Base-by-base conservation (phyloP, 176 grass and related monocot genomes). In the Ampelocalamus luodianensis region DNA sequence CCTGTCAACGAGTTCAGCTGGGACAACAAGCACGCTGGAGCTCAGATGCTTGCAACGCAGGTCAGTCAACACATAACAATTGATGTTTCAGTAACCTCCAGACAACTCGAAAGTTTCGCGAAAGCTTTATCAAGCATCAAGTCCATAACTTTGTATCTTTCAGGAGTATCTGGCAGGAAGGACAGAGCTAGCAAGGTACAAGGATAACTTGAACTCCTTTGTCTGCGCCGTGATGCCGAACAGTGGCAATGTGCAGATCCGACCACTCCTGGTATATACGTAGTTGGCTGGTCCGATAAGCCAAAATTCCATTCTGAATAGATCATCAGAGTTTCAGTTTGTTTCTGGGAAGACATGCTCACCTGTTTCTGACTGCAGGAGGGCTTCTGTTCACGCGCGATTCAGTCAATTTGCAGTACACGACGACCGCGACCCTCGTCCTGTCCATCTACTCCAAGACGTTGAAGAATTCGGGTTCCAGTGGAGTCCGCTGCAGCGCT, bases 1-100 rank as follows among this genome's bases (percentile, higher is more conserved):
- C 34, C 39, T 34, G 50, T 50, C 10, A 80, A 72, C 50, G 79
- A 84, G 49, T 89, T 94, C 68, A 94, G 86, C 85, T 94, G 92
- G 92, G 92, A 94, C 54, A 81, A 67, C 89, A 94, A 94, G 72
- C 34, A 72, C n/a, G 65, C 65, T 17, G 92, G 92, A 77, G 85
- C 89, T 42, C 92, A 94, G 86, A 45, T 83, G 80, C 80, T 94
- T 34, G 85, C 87, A 1, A 68, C 92, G 59, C 90, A 89, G 92
- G 86, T 83, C 12, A 48, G 18, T 68, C 49, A 74, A 68, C 32
- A 9, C 0, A 48, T 62, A 6, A 38, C 46, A 4, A 10, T 10
- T 18, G 5, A 10, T 64, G 12, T 4, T 18, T 18, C 56, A 20
- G 1, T 14, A 45, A 56, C 3, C 1, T 61, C 71, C 24, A 38